Conservation (phyloP, 345 rosid species). For the Carallia pectinifolia region DNA sequence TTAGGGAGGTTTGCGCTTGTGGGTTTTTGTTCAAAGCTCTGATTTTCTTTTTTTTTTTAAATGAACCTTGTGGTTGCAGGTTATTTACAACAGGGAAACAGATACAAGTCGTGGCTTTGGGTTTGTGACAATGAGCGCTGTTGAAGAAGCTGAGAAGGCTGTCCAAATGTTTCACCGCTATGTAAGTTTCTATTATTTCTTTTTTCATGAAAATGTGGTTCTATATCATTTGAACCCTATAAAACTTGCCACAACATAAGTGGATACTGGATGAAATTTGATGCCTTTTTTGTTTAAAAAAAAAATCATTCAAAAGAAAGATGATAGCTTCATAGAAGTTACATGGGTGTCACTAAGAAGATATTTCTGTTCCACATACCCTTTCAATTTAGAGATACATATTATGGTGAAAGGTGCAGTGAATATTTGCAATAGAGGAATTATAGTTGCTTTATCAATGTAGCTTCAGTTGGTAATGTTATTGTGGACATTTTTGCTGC, state of each 20-base stretch:
- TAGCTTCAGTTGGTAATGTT: too few species aligned
- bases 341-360: neutral
- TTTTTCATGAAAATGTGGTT: neutral
- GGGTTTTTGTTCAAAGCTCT: neutral
- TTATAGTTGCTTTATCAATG: too few species aligned
- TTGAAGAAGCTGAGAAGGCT: conserved; percentile 88
- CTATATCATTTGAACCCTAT: neutral
- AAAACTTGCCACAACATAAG: neutral
- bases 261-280: neutral
- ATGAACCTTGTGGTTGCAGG: conserved; percentile 38
- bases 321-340: neutral
- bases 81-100: conserved; percentile 79
- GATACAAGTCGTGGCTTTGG: conserved; percentile 93
- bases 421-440: too few species aligned
- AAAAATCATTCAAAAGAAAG: neutral
- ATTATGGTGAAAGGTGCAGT: too few species aligned
- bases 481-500: too few species aligned
- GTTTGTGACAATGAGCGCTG: conserved; percentile 83
- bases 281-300: neutral
- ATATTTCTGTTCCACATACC: neutral
- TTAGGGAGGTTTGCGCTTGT: neutral
- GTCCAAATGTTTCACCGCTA: conserved; percentile 63
- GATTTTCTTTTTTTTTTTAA: neutral
- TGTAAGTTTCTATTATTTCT: conserved; percentile 46
- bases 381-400: neutral